Evolutionary conservation across 2,329 filamentous ascomycete genomes (phyloP), one percentile per base, ranked within the genome.

Genomic region (Penicillium nordicum): DNA sequence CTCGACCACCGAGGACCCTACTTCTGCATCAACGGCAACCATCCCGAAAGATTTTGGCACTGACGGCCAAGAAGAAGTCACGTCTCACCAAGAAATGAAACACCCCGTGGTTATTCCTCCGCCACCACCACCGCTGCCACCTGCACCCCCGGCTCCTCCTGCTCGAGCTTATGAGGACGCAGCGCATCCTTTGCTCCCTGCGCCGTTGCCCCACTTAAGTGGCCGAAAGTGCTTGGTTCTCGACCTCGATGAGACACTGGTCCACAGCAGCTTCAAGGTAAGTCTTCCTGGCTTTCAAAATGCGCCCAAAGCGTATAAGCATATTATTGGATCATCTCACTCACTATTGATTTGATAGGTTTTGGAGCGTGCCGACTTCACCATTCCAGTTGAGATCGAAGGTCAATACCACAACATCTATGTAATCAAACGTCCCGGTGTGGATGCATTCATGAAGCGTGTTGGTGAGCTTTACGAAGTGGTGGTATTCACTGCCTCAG

Each of bases 351-450:
- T 46, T 34, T 36, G 0, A 11, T 69, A 97, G 92, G 94, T 97
- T 65, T 82, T 99, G 44, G 92, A 97, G 70, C 93, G 97, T 80
- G 94, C 94, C 57, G 94, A 99, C 76, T 97, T 99, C 72, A 99
- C 94, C 6, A 97, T 99, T 71, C 94, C 94, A 0, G 94, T 99
- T 30, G 94, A 99, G 71, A 99, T 99, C 62, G 94, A 99, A 79
- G 94, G 94, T 55, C 95, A 96, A 74, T 97, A 95, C 72, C 94
- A 99, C 78, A 99, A 99, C 69, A 95, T 99, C 53, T 99, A 99
- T 72, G 94, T 99, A 63, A 99, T 99, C 74, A 99, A 99, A 79
- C 86, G 94, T 68, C 94, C 94, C n/a, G 94, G 94, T 52, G 94
- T 99, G 21, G 94, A 99, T 72, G 88, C 95, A 63, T 99, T 99